Base-by-base conservation (phyloP, 441 rosid species). In the Erodium trifolium region DNA sequence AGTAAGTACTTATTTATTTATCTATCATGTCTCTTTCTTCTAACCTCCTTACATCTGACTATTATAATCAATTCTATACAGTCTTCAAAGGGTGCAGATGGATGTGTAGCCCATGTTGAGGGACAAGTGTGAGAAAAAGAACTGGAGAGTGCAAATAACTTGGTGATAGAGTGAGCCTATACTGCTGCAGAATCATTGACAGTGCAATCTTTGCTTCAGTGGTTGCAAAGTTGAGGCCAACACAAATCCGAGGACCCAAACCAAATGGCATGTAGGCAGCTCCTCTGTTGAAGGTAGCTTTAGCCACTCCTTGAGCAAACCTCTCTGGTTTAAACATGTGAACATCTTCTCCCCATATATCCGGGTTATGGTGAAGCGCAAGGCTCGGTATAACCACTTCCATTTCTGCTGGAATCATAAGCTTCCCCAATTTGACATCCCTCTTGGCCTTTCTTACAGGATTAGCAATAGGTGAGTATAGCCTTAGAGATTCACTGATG, bases 261-360 rank as follows among this genome's bases (percentile, higher is more conserved):
- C 85, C 79, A 4, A 81, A 82, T 0, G 89, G 85, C 17, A 80
- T 27, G 71, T 69, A 83, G 14, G 72, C 75, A 0, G 76, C 80
- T 0, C 35, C 16, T 18, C 68, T 80, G 49, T 73, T 76, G 8
- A 51, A 71, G 5, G 79, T 76, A 66, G 87, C 87, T 68, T 80
- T 77, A 14, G 79, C 79, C 10, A 80, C 69, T 5, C 83, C 89
- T 16, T 80, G 75, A 0, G 76, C 74, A 70, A 83, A 83, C 39
- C 87, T 80, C 41, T 83, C 78, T 1, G 89, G 87, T 65, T 76
- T 83, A 78, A 78, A 85, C 3, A 68, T 67, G 39, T 78, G 67
- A 9, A 29, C 79, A 72, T 83, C 83, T 12, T 79, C 78, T 66
- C 86, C 86, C 87, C 87, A 83, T 11, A 79, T 13, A 1, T 74